Evolutionary conservation across 768 basidiomycete genomes (phyloP).

Genomic region (Dioszegia crocea): DNA sequence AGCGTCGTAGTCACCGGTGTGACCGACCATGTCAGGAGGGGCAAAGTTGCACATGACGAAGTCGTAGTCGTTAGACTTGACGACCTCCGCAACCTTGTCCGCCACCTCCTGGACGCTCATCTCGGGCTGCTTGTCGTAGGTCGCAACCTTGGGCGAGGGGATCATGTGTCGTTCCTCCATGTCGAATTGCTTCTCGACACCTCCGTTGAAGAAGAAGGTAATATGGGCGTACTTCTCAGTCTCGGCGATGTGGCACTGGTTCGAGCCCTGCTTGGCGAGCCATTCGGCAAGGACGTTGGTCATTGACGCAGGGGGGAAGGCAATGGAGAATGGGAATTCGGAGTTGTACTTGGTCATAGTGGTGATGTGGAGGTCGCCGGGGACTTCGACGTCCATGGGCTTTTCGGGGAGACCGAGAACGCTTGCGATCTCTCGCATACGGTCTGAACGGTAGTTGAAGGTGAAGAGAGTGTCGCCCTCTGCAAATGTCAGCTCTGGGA

Average conservation of each 20-base stretch:
- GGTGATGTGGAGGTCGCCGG: slow-evolving; percentile 74
- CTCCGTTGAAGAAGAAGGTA: slow-evolving; percentile 98
- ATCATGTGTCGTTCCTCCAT: slow-evolving; percentile 81
- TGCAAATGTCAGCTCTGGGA: slow-evolving; percentile 39
- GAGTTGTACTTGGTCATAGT: slow-evolving; percentile 93
- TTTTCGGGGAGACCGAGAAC: slow-evolving; percentile 78
- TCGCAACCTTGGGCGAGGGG: slow-evolving; percentile 86
- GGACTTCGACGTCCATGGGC: slow-evolving; percentile 75
- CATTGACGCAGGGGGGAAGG: slow-evolving; percentile 93
- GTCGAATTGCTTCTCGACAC: slow-evolving; percentile 85
- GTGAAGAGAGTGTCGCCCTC: slow-evolving; percentile 86
- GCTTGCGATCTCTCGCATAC: slow-evolving; percentile 83
- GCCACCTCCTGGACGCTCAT: slow-evolving; percentile 88
- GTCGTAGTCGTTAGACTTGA: slow-evolving; percentile 65
- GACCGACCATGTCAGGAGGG: slow-evolving; percentile 94
- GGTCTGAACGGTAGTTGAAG: slow-evolving; percentile 96
- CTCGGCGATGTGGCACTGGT: slow-evolving; percentile 87
- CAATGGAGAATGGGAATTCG: slow-evolving; percentile 81
- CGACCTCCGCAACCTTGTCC: slow-evolving; percentile 83
- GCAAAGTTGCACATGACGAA: slow-evolving; percentile 99
- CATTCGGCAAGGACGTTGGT: slow-evolving; percentile 91
- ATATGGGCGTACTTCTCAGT: slow-evolving; percentile 99
- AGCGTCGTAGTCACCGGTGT: slow-evolving; percentile 86
- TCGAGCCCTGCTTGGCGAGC: slow-evolving; percentile 70
- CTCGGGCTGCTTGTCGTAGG: slow-evolving; percentile 83